Conservation (phyloP, 768 basidiomycete species). For the Dacryopinax primogenitus region DNA sequence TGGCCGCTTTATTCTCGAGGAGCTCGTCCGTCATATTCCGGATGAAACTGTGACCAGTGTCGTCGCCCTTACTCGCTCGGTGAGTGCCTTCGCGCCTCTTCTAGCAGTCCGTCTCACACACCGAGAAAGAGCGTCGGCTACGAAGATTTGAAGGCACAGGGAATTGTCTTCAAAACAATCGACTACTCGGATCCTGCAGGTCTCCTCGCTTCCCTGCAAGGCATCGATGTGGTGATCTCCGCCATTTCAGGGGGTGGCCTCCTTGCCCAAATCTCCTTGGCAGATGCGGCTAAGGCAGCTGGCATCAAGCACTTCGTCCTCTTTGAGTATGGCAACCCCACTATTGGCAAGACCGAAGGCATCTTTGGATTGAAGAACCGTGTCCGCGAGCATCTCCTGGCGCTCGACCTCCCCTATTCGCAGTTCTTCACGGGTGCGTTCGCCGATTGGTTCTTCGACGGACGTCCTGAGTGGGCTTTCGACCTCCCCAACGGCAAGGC, state of each 20-base stretch:
- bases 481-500: conserved; percentile 18
- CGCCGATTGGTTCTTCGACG: neutral
- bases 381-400: neutral
- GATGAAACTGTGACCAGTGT: neutral
- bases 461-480: neutral
- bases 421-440: neutral
- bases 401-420: neutral
- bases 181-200: neutral
- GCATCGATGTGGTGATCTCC: conserved; percentile 24
- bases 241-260: conserved; percentile 19
- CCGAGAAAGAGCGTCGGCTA: neutral
- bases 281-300: conserved; percentile 21
- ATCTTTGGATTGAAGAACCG: conserved; percentile 9
- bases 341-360: neutral
- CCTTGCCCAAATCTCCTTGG: conserved; percentile 17
- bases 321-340: conserved; percentile 22
- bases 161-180: neutral
- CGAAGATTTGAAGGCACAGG: neutral
- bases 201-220: neutral
- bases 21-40: conserved; percentile 1
- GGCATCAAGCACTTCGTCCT: conserved; percentile 26
- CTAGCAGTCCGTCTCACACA: neutral
- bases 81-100: neutral
- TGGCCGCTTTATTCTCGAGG: conserved; percentile 10
- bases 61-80: neutral